Base-by-base conservation (phyloP, 129 eudicot genomes). In the Saposhnikovia divaricata region DNA sequence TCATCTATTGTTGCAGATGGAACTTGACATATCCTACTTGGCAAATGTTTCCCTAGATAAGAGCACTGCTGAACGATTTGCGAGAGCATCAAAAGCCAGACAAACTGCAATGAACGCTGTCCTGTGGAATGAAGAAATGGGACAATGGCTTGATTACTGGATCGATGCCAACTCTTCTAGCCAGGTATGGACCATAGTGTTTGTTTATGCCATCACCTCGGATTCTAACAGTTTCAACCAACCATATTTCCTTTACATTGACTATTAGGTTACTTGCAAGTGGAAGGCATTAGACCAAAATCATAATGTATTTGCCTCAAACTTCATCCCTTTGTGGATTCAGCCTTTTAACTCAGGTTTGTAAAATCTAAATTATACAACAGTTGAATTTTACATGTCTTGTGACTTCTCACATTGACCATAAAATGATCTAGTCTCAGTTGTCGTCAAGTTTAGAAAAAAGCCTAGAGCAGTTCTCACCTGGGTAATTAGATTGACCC, bases 91-190 rank as follows among this genome's bases (percentile, higher is more conserved):
- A 42, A 50, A 82, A 76, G 82, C 88, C 74, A 85, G 99, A 79
- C 77, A 90, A 51, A 86, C 81, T 69, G 94, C 99, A 18, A 92
- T 95, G 83, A 88, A 91, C 47, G 80, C 86, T 72, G 69, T 95
- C 78, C 85, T 95, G 15, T 95, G 99, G 99, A 81, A 92, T 44
- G 79, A 79, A 48, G 92, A 92, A 74, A 92, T 83, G 89, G 87
- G 89, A 16, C 99, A 92, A 65, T 95, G 99, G 99, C 85, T 92
- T 25, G 99, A 92, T 87, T 92, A 91, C 83, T 92, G 99, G 99
- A 86, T 92, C 45, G 77, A 75, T 28, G 77, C 63, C 72, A 79
- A 85, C 76, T 44, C 80, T 23, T 68, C 66, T 38, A 74, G 78
- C 78, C 82, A 91, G 89, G 98, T 91, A 78, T 68, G 5, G 28